Base-by-base conservation (phyloP, 2,329 filamentous ascomycete genomes). In the Aspergillus terreus region DNA sequence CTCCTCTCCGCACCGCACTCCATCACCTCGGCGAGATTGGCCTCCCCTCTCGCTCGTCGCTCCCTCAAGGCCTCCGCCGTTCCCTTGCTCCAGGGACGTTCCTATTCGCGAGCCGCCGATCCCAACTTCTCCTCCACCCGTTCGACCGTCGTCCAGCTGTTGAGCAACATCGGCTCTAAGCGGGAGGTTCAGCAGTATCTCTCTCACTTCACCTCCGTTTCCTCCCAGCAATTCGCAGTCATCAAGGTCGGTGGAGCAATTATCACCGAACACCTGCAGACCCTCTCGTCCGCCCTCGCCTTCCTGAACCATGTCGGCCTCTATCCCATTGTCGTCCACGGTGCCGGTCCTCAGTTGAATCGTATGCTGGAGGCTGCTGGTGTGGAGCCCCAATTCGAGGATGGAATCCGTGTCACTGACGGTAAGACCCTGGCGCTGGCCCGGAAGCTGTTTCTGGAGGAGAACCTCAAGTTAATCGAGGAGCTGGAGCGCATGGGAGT, bases 161-260 rank as follows among this genome's bases (percentile, higher is more conserved):
- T 97, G 62, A 95, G 90, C 77, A 96, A 92, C 75, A 95, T 97
- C 70, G 92, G 91, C 56, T 96, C 91, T 57, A 95, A 95, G 82
- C 82, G 92, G 55, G 92, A 99, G 77, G 90, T 95, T 58, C 90
- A 96, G 78, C 92, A 97, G 74, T 97, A 97, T 74, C 85, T 97
- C 53, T 94, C 92, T 60, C 91, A 97, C 71, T 99, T 99, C 80
- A 94, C 88, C 62, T 96, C 92, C 32, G 92, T 96, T 56, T 94
- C 91, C 42, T 95, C 91, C 33, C 92, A 97, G 77, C 91, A 95
- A 69, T 99, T 97, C 72, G 92, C 92, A 60, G 92, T 99, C 45
- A 95, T 99, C 75, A 99, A 99, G 79, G 92, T 97, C 50, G 94
- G 92, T 56, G 94, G 92, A 56, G 94, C 92, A 57, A 96, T 97